Conservation (phyloP, 306 rosid species). For the Citrullus mucosospermus region DNA sequence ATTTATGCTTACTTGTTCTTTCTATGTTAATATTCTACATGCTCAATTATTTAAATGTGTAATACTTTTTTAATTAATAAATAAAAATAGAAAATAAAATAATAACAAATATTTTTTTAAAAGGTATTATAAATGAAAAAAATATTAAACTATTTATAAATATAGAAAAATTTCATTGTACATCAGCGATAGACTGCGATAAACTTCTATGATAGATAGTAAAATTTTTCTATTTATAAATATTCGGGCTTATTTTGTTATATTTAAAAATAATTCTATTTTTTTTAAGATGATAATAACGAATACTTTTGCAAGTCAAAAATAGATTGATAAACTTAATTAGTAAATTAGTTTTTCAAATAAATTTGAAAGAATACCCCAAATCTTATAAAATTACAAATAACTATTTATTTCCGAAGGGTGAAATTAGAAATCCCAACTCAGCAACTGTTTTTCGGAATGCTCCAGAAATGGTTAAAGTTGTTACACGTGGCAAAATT, state of each 20-base stretch:
- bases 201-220: too few species aligned
- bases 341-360: background rate
- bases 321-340: background rate
- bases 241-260: too few species aligned
- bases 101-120: too few species aligned
- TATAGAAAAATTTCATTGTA: too few species aligned
- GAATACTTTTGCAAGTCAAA: background rate
- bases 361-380: background rate
- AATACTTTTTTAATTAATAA: background rate
- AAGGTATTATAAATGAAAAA: too few species aligned
- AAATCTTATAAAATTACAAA: background rate
- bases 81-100: background rate
- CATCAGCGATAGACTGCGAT: too few species aligned
- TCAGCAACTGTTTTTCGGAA: slow-evolving; percentile 7
- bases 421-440: background rate
- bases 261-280: too few species aligned
- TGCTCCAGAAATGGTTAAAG: background rate
- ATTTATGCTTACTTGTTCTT: too few species aligned
- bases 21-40: too few species aligned
- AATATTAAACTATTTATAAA: too few species aligned
- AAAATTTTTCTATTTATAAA: too few species aligned
- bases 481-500: background rate
- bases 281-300: too few species aligned
- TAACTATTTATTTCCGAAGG: background rate
- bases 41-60: background rate